Evolutionary conservation across 2,329 filamentous ascomycete species (phyloP).

Genomic region (Plectosphaerella cucumerina): DNA sequence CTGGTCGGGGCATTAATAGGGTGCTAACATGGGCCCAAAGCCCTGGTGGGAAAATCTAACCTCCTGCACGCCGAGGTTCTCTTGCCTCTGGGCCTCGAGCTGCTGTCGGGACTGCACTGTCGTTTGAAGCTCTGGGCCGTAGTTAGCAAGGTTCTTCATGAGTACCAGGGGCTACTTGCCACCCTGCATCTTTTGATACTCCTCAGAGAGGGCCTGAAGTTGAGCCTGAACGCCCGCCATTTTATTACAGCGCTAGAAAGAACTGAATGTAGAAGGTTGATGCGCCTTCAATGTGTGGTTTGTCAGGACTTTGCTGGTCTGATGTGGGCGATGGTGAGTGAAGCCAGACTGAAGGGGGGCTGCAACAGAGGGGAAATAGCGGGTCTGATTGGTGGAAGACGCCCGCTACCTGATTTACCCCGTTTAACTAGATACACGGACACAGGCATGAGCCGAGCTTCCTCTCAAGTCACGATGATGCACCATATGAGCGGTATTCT

Average conservation of each 20-base stretch:
- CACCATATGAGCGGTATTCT: too few relatives aligned
- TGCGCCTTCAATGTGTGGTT: background rate
- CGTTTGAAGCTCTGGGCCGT: conserved; percentile 66
- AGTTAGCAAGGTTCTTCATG: background rate
- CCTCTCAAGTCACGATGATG: too few relatives aligned
- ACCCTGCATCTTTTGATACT: conserved; percentile 82
- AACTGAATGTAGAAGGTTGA: background rate
- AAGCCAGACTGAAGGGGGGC: too few relatives aligned
- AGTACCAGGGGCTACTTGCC: conserved; percentile 43
- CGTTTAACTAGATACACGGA: too few relatives aligned
- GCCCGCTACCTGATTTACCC: too few relatives aligned
- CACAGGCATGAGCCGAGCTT: too few relatives aligned
- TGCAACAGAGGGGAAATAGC: too few relatives aligned
- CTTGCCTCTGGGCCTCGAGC: conserved; percentile 89
- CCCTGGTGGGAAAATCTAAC: conserved; percentile 35
- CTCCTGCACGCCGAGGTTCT: conserved; percentile 84
- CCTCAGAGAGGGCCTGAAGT: conserved; percentile 79
- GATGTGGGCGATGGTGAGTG: too few relatives aligned
- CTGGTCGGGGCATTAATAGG: conserved; percentile 32
- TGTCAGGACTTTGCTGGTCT: too few relatives aligned
- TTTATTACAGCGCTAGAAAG: background rate
- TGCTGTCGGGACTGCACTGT: conserved; percentile 79
- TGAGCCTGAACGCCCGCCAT: conserved; percentile 74
- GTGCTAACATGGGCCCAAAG: background rate
- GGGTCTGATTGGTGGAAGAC: too few relatives aligned